Percentiles rank a stretch among this genome's conserved stretches.
Conservation (phyloP, 1,284 basidiomycete species). For the Stygiomarasmius scandens region DNA sequence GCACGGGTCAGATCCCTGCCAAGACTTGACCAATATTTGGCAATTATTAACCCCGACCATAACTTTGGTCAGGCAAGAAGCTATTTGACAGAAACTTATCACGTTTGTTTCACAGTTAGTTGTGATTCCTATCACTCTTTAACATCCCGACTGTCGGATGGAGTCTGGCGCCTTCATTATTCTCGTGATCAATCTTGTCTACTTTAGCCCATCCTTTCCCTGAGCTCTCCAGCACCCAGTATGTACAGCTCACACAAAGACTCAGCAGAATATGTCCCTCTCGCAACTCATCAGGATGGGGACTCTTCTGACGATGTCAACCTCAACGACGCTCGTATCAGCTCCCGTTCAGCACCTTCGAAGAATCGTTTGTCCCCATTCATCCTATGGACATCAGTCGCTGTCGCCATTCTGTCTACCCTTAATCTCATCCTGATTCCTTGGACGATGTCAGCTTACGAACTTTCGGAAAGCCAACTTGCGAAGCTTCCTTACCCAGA, state of each 20-base stretch:
- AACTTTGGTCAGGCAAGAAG: too few relatives aligned
- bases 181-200: too few relatives aligned
- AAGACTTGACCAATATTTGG: too few relatives aligned
- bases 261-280: background rate
- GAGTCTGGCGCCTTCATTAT: too few relatives aligned
- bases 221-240: too few relatives aligned
- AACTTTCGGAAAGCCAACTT: constrained; percentile 5
- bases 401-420: constrained; percentile 9
- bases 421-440: constrained; percentile 6
- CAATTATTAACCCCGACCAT: too few relatives aligned
- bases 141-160: too few relatives aligned
- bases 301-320: background rate
- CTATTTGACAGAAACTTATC: too few relatives aligned
- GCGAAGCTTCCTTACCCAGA: constrained; percentile 12
- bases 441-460: background rate
- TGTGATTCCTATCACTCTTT: too few relatives aligned
- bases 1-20: too few relatives aligned
- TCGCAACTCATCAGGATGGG: background rate
- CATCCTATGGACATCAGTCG: background rate
- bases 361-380: background rate
- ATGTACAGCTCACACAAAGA: background rate
- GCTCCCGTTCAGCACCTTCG: background rate
- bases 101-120: too few relatives aligned
- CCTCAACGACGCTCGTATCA: background rate
- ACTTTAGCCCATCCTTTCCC: too few relatives aligned